These are phyloP conservation scores for Candida lessepsii DNA, from an alignment of 805 yeast genomes.

Conservation along the genomic window DNA sequence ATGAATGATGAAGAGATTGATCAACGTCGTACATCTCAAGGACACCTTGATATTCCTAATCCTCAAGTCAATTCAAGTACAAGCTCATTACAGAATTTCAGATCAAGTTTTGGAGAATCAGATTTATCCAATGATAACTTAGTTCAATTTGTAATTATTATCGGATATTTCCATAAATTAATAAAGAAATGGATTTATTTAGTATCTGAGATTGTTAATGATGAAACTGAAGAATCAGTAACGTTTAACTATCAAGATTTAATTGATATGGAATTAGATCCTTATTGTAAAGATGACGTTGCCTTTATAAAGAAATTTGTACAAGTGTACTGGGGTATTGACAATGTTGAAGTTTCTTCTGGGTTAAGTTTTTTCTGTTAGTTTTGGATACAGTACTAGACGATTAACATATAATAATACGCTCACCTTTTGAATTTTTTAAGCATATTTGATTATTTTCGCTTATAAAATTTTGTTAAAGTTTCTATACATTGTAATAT, in stretches of 20 bases:
- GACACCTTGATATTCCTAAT: slow-evolving; percentile 1
- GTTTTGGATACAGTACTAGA: too few species aligned
- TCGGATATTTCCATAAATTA: slow-evolving; percentile 40
- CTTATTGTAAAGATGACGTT: slow-evolving; percentile 37
- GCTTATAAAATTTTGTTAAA: too few species aligned
- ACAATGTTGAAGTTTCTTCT: slow-evolving; percentile 14
- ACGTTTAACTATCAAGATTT: slow-evolving; percentile 42
- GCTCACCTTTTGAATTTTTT: too few species aligned
- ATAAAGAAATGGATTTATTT: slow-evolving; percentile 38
- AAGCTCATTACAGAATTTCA: slow-evolving; percentile 6
- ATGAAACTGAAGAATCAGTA: slow-evolving; percentile 21
- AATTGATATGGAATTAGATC: slow-evolving; percentile 43
- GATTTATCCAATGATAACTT: slow-evolving; percentile 4
- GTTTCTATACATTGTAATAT: too few species aligned
- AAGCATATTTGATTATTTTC: too few species aligned
- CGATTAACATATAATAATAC: too few species aligned
- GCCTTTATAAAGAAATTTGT: slow-evolving; percentile 37
- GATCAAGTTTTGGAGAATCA: slow-evolving; percentile 13
- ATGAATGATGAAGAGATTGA: slow-evolving; percentile 17
- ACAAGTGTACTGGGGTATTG: slow-evolving; percentile 25
- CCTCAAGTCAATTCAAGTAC: slow-evolving; percentile 3
- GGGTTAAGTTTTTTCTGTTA: slow-evolving; percentile 16
- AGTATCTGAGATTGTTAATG: slow-evolving; percentile 34
- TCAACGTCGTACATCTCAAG: not conserved
- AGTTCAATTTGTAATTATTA: slow-evolving; percentile 21